phyloP scores from a whole-genome alignment of 441 rosid species.

The Adansonia grandidieri region DNA sequence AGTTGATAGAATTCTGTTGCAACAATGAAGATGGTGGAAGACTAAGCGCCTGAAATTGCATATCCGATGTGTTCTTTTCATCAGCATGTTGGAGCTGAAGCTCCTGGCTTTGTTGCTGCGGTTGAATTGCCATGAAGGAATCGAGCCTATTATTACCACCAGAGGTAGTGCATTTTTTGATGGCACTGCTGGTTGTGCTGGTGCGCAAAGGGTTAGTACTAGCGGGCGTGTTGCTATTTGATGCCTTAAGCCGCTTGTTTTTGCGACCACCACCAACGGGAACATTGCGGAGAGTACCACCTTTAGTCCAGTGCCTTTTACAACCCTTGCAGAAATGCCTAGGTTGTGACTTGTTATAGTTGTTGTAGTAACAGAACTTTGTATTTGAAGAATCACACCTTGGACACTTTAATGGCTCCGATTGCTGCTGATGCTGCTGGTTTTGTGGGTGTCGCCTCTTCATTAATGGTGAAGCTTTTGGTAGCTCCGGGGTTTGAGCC shows the following conservation, averaged over 20 bases:
- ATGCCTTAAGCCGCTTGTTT: constrained; percentile 50
- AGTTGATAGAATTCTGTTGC: constrained; percentile 31
- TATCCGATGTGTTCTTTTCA: constrained; percentile 33
- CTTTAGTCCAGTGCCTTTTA: constrained; percentile 74
- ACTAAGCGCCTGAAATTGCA: constrained; percentile 26
- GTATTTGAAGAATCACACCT: constrained; percentile 67
- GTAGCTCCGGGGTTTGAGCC: constrained; percentile 37
- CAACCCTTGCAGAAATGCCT: constrained; percentile 67
- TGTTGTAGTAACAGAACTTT: constrained; percentile 67
- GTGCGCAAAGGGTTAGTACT: background rate
- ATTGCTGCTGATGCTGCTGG: constrained; percentile 28
- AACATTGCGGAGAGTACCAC: constrained; percentile 66
- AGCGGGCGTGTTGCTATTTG: constrained; percentile 22
- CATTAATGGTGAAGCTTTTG: constrained; percentile 31
- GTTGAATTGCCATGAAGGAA: constrained; percentile 34
- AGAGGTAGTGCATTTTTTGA: background rate
- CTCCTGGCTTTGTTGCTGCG: constrained; percentile 36
- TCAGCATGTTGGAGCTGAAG: constrained; percentile 32
- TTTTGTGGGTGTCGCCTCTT: constrained; percentile 39
- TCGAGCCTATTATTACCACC: constrained; percentile 23
- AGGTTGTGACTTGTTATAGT: constrained; percentile 67
- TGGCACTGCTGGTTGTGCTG: background rate
- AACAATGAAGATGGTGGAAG: constrained; percentile 30
- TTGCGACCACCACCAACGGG: constrained; percentile 69
- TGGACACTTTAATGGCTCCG: constrained; percentile 60